These are phyloP conservation scores for Rubroboletus satanas DNA, from an alignment of 768 basidiomycete genomes.

Conservation along the genomic window DNA sequence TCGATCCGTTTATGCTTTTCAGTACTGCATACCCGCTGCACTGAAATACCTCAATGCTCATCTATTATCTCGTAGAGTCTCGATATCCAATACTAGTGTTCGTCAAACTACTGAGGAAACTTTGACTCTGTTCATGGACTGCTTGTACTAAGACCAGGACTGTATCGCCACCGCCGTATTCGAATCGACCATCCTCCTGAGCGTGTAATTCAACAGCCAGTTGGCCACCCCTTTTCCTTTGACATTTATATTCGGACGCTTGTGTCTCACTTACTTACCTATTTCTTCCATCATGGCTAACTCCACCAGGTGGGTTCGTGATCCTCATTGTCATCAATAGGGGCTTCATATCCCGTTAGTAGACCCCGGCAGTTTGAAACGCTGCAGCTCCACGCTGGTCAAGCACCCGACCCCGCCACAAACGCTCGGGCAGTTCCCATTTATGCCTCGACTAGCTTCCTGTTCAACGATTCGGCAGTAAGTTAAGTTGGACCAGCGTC, in stretches of 20 bases:
- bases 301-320: slow-evolving; percentile 2
- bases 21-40: not conserved
- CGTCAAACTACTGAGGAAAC: not conserved
- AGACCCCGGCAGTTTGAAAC: slow-evolving; percentile 60
- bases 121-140: not conserved
- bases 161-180: not conserved
- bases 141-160: not conserved
- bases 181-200: not conserved
- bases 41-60: not conserved
- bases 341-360: not conserved
- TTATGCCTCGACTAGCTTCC: slow-evolving; percentile 68
- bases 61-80: not conserved
- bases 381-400: slow-evolving; percentile 75
- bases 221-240: not conserved
- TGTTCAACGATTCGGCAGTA: slow-evolving; percentile 61
- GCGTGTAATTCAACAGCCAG: not conserved
- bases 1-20: not conserved
- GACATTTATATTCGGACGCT: not conserved
- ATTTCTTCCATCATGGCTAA: not conserved
- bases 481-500: slow-evolving; percentile 30
- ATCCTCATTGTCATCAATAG: not conserved
- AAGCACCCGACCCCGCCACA: slow-evolving; percentile 55
- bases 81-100: not conserved
- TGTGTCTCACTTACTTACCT: not conserved
- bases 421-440: slow-evolving; percentile 78